Conservation (phyloP, 2,329 filamentous ascomycete species). For the Alternaria atra region DNA sequence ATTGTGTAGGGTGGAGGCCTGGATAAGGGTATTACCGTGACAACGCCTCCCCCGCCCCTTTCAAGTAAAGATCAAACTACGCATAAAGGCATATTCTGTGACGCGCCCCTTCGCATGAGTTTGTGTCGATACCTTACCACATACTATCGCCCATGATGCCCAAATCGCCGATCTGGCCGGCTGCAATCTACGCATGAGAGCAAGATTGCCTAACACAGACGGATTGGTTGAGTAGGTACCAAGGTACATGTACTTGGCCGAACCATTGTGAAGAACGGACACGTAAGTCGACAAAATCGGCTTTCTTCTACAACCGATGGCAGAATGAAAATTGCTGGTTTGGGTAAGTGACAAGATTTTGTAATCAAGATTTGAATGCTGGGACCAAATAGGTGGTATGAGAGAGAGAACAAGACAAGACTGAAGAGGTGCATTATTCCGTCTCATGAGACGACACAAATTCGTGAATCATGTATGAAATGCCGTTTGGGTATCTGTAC, state of each 20-base stretch:
- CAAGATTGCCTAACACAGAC: conserved; percentile 5
- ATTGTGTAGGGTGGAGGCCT: neutral
- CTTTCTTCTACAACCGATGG: neutral
- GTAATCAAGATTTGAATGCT: neutral
- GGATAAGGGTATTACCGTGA: neutral
- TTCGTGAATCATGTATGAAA: neutral
- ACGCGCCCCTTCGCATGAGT: neutral
- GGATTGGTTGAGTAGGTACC: neutral
- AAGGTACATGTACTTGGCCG: neutral
- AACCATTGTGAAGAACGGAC: neutral
- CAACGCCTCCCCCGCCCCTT: neutral
- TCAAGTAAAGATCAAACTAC: neutral
- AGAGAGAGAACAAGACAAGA: neutral
- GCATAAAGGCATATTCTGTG: neutral
- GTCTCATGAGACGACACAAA: neutral
- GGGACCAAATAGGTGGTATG: neutral
- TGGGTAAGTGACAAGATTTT: neutral
- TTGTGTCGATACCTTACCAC: neutral
- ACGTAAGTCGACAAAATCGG: neutral
- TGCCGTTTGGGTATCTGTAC: neutral
- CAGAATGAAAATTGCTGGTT: neutral
- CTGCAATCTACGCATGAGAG: conserved; percentile 1
- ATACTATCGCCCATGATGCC: neutral
- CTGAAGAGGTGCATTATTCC: neutral
- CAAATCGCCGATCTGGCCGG: conserved; percentile 2